Evolutionary conservation across 2,329 filamentous ascomycete species (phyloP), one percentile per base, ranked within the genome.

Genomic region (Penicillium sp.): DNA sequence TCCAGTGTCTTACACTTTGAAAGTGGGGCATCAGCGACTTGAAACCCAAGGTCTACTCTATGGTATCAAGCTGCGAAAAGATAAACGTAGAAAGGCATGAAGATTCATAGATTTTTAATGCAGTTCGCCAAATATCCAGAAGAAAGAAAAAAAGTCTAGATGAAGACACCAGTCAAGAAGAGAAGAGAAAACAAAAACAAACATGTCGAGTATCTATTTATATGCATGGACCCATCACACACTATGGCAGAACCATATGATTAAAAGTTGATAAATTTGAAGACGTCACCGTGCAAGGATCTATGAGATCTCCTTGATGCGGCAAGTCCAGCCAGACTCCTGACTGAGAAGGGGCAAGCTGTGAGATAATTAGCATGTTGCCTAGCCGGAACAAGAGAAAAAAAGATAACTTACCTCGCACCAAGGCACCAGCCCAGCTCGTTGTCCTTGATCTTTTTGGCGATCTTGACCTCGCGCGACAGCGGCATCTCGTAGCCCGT

Each of bases 401-500:
- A 46, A 8, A 50, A 67, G 27, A 48, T 24, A 48, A 38, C 86
- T 77, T 79, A 94, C 90, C 90, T 96, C 60, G 94, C 94, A 72
- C 94, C 94, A 67, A 99, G 80, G 76, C 92, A 97, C 94, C 94
- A 99, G 35, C 94, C 94, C 65, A 99, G 76, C 77, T 99, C 95
- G 72, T 96, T 96, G 50, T 86, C 86, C 78, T 95, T 92, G 69
- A 99, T 95, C 81, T 96, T 96, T 88, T 99, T 99, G 54, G 92
- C 94, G 69, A 96, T 95, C 80, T 89, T 92, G 60, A 99, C 91
- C 74, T 99, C 94, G 35, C 95, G 83, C 62, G 96, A 90, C 64
- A 97, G 86, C 4, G 92, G 92, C 90, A 99, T 96, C 62, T 97
- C 94, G 67, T 99, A 99, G 3, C 94, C 94, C 5, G 90, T 95